These are phyloP conservation scores for Metschnikowia hibisci DNA, from an alignment of 805 yeast species.

Conservation along the genomic window DNA sequence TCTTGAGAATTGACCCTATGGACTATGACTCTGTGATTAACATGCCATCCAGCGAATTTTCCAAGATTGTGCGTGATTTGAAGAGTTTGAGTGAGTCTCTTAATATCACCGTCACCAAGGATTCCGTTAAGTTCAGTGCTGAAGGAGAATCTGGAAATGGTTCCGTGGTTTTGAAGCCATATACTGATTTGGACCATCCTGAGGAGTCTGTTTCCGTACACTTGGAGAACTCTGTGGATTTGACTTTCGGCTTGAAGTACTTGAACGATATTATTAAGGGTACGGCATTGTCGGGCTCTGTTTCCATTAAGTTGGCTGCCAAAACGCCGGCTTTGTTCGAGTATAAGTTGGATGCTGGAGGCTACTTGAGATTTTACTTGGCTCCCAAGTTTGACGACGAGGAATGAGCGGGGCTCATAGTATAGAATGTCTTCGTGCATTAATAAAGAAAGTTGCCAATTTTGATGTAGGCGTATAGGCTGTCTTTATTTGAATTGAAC, in stretches of 20 bases:
- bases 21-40: constrained; percentile 82
- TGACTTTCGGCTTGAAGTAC: constrained; percentile 89
- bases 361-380: constrained; percentile 89
- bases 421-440: not conserved
- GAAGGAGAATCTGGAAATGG: constrained; percentile 94
- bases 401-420: constrained; percentile 34
- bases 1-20: constrained; percentile 89
- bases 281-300: constrained; percentile 67
- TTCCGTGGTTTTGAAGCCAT: constrained; percentile 79
- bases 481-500: too few relatives aligned
- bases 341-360: constrained; percentile 79
- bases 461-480: too few relatives aligned
- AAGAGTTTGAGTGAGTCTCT: constrained; percentile 83
- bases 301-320: constrained; percentile 82
- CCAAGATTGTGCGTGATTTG: constrained; percentile 86
- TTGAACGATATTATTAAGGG: constrained; percentile 90
- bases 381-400: constrained; percentile 98
- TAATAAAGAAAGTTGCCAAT: not conserved
- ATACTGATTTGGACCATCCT: constrained; percentile 74
- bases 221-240: constrained; percentile 79
- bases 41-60: constrained; percentile 85
- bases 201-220: constrained; percentile 72
- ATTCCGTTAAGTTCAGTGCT: constrained; percentile 81
- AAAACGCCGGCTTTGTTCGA: constrained; percentile 93
- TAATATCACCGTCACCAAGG: constrained; percentile 83